Evolutionary conservation across 176 grass and related monocot genomes (phyloP).

Genomic region (Ananas comosus): DNA sequence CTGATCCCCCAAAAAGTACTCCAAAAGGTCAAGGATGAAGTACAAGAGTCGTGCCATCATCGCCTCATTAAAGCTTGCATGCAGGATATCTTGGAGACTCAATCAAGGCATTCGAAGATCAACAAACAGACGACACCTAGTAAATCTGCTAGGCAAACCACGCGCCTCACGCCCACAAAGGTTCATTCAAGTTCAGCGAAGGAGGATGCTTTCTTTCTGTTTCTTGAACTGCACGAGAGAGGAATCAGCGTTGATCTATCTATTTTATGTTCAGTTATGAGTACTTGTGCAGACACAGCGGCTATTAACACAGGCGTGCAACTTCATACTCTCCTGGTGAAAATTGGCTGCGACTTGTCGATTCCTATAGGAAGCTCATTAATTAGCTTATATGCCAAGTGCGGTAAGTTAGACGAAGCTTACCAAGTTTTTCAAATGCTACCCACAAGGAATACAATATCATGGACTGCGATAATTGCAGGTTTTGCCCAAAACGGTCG

Average conservation of each 20-base stretch:
- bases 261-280: constrained; percentile 35
- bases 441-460: constrained; percentile 39
- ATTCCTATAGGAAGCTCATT: constrained; percentile 31
- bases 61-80: constrained; percentile 37
- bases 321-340: constrained; percentile 40
- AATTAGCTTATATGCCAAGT: constrained; percentile 52
- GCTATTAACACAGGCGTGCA: constrained; percentile 26
- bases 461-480: constrained; percentile 58
- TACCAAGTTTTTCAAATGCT: constrained; percentile 33
- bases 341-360: constrained; percentile 32
- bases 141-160: background rate
- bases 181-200: constrained; percentile 2
- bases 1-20: background rate
- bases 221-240: constrained; percentile 31
- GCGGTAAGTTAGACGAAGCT: constrained; percentile 25
- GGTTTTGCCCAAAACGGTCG: constrained; percentile 21
- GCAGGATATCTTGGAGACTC: constrained; percentile 29
- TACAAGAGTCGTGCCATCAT: constrained; percentile 17
- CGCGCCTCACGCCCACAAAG: background rate
- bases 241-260: constrained; percentile 25
- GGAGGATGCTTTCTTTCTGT: constrained; percentile 24
- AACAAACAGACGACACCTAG: constrained; percentile 3
- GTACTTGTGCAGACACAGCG: constrained; percentile 23
- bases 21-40: background rate
- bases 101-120: background rate